A percentile compares a stretch with the other conserved stretches of the same genome.
phyloP scores from a whole-genome alignment of 2,329 filamentous ascomycete genomes.

The Grosmannia serpens region DNA sequence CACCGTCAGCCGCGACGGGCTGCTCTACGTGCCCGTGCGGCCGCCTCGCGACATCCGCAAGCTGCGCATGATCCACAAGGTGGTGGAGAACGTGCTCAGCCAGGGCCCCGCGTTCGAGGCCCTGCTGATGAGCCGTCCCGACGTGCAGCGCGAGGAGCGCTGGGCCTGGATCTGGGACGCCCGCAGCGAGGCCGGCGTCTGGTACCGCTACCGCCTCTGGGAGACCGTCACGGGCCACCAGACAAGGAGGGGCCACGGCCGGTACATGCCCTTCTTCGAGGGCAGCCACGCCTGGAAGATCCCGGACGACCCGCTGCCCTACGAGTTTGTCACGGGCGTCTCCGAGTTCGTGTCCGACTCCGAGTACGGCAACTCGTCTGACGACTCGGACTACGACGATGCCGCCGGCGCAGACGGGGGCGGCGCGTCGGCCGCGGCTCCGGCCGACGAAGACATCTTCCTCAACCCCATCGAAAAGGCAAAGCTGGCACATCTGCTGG shows the following conservation, averaged over 20 bases:
- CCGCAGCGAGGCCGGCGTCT: conserved; percentile 65
- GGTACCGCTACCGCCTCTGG: conserved; percentile 90
- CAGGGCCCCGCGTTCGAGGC: conserved; percentile 86
- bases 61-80: conserved; percentile 76
- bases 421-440: conserved; percentile 22
- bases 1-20: conserved; percentile 26
- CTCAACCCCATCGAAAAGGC: conserved; percentile 76
- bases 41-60: conserved; percentile 68
- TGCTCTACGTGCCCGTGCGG: conserved; percentile 60
- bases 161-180: conserved; percentile 95
- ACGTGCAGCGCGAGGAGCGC: conserved; percentile 75
- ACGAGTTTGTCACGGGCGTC: conserved; percentile 66
- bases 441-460: conserved; percentile 44
- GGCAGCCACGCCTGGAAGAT: conserved; percentile 65
- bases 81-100: conserved; percentile 66
- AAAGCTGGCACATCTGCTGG: conserved; percentile 73
- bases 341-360: conserved; percentile 73
- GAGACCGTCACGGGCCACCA: conserved; percentile 62
- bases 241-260: conserved; percentile 31
- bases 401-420: conserved; percentile 34
- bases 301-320: conserved; percentile 61
- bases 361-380: conserved; percentile 68
- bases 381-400: conserved; percentile 59
- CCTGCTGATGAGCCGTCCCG: conserved; percentile 73
- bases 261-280: conserved; percentile 60